These are phyloP conservation scores for Leishmania martiniquensis DNA, from an alignment of 208 protist genomes.

Conservation along the genomic window DNA sequence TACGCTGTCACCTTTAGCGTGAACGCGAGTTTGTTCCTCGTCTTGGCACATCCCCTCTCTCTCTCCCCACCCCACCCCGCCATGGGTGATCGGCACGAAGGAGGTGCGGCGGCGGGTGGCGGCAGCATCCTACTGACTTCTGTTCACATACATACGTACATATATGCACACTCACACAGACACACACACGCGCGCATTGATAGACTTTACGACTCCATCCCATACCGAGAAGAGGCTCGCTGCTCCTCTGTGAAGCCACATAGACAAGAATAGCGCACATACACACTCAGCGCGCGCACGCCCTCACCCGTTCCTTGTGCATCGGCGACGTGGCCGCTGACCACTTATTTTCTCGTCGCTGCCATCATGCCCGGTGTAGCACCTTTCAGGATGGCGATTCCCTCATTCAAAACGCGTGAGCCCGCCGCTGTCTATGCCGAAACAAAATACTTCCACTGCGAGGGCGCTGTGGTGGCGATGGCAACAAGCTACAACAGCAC, in stretches of 20 bases:
- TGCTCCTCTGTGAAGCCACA: not conserved
- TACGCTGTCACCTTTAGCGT: not conserved
- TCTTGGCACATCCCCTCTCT: not conserved
- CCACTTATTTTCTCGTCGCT: not conserved
- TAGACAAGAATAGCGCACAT: not conserved
- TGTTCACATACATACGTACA: not conserved
- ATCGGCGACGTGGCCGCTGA: not conserved
- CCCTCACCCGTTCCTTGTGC: not conserved
- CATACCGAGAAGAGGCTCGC: not conserved
- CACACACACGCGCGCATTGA: not conserved
- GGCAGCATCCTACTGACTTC: not conserved
- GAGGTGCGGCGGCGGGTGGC: not conserved
- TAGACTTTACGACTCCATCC: not conserved
- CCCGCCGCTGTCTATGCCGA: conserved; percentile 30
- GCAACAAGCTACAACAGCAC: conserved; percentile 43
- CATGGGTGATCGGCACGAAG: not conserved
- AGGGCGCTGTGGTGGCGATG: conserved; percentile 53
- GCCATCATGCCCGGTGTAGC: not conserved
- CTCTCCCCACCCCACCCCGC: not conserved
- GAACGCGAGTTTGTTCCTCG: not conserved
- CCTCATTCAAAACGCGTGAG: not conserved
- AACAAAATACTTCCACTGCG: conserved; percentile 43
- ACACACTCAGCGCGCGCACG: not conserved
- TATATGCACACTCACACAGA: not conserved
- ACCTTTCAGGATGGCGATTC: not conserved